A percentile compares a stretch with the other conserved stretches of the same genome.
Conservation (phyloP, 2,329 filamentous ascomycete species). For the Domatiomyces globalis region DNA sequence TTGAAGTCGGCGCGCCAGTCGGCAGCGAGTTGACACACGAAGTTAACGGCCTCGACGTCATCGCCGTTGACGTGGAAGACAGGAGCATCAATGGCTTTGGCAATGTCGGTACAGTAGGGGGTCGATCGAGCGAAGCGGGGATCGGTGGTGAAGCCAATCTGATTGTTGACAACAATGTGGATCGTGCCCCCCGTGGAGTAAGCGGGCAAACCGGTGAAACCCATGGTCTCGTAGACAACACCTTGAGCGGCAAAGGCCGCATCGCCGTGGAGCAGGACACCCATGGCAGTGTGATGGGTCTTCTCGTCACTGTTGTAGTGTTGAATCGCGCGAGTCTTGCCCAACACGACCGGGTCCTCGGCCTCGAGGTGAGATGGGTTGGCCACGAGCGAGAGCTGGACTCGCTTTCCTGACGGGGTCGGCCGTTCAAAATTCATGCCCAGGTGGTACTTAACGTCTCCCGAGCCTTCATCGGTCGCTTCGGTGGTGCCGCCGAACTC, state of each 20-base stretch:
- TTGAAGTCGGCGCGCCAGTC: constrained; percentile 99
- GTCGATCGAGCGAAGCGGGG: constrained; percentile 94
- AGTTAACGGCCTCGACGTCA: constrained; percentile 96
- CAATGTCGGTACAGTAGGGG: constrained; percentile 97
- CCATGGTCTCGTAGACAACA: constrained; percentile 95
- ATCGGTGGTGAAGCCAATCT: constrained; percentile 98
- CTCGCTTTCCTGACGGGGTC: constrained; percentile 93
- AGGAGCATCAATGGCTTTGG: constrained; percentile 94
- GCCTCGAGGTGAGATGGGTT: constrained; percentile 98
- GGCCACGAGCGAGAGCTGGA: constrained; percentile 95
- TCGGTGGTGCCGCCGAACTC: constrained; percentile 84
- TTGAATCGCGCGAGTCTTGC: constrained; percentile 94
- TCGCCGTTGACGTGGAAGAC: constrained; percentile 99
- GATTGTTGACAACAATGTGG: constrained; percentile 97
- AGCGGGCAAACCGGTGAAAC: constrained; percentile 86
- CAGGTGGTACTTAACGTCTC: constrained; percentile 98
- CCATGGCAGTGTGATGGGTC: constrained; percentile 80
- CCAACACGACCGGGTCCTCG: constrained; percentile 92
- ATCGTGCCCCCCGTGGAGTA: constrained; percentile 97
- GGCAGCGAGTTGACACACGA: constrained; percentile 88
- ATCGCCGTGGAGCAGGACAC: constrained; percentile 90
- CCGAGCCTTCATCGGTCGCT: constrained; percentile 87
- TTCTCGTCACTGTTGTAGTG: constrained; percentile 98
- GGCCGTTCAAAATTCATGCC: constrained; percentile 99
- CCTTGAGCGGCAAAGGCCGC: constrained; percentile 93